Evolutionary conservation across 2,329 filamentous ascomycete species (phyloP).

Genomic region (Cordyceps pruinosa): DNA sequence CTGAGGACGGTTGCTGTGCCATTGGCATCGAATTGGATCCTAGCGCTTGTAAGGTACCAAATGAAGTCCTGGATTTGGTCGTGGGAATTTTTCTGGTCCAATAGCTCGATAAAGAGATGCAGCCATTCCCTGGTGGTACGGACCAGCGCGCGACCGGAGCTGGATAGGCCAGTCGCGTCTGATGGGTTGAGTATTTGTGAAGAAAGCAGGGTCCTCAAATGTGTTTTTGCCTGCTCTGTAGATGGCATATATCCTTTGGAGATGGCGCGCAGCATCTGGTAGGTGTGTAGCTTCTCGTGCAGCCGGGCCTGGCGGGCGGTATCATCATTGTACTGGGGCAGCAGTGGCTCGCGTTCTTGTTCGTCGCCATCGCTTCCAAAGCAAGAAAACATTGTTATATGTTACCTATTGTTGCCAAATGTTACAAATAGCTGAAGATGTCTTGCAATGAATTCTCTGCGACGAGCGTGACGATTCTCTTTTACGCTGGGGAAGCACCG

Average conservation of each 20-base stretch:
- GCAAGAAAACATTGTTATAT: slow-evolving; percentile 49
- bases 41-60: slow-evolving; percentile 75
- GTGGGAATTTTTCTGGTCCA: slow-evolving; percentile 72
- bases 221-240: slow-evolving; percentile 73
- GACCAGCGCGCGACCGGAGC: slow-evolving; percentile 66
- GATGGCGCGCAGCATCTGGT: slow-evolving; percentile 82
- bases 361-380: slow-evolving; percentile 46
- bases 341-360: slow-evolving; percentile 67
- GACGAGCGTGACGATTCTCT: neutral
- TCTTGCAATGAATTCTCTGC: neutral
- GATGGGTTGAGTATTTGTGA: slow-evolving; percentile 68
- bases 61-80: slow-evolving; percentile 90
- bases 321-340: slow-evolving; percentile 77
- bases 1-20: slow-evolving; percentile 21
- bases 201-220: slow-evolving; percentile 71
- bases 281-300: slow-evolving; percentile 85
- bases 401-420: neutral
- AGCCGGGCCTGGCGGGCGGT: slow-evolving; percentile 69
- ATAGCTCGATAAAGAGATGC: slow-evolving; percentile 70
- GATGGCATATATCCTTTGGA: slow-evolving; percentile 86
- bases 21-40: slow-evolving; percentile 38
- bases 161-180: slow-evolving; percentile 61
- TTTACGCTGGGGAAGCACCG: neutral
- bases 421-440: neutral
- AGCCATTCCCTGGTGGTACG: slow-evolving; percentile 69